These are phyloP conservation scores for Fusarium abutilonis DNA, from an alignment of 2,329 filamentous ascomycete genomes.

Conservation along the genomic window DNA sequence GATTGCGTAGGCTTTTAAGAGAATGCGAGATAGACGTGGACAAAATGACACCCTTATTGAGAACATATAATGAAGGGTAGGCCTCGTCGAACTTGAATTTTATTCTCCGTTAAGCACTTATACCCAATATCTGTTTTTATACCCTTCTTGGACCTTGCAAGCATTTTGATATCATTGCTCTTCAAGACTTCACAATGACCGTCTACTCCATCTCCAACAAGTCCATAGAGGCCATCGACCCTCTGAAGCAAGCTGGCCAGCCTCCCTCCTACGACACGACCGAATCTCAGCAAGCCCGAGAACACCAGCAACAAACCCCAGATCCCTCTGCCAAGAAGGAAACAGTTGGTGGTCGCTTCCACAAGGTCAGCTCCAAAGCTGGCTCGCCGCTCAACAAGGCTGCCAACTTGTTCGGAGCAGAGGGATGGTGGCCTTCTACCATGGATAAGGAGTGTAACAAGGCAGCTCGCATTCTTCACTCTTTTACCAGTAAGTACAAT, in stretches of 20 bases:
- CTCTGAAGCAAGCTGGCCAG: conserved; percentile 39
- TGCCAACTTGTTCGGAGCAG: conserved; percentile 74
- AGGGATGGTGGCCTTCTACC: conserved; percentile 80
- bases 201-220: conserved; percentile 27
- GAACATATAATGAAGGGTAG: conserved; percentile 34
- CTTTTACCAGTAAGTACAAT: conserved; percentile 68
- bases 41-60: neutral
- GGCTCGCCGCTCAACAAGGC: conserved; percentile 73
- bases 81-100: neutral
- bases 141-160: too few relatives aligned
- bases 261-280: conserved; percentile 34
- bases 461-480: conserved; percentile 76
- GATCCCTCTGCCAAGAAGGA: conserved; percentile 40
- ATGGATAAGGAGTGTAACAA: conserved; percentile 81
- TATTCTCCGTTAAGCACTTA: neutral
- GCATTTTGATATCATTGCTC: neutral
- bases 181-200: conserved; percentile 23
- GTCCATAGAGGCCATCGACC: conserved; percentile 33
- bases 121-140: neutral
- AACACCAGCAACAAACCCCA: conserved; percentile 10
- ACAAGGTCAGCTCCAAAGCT: conserved; percentile 72
- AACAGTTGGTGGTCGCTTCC: conserved; percentile 66
- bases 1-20: conserved; percentile 28
- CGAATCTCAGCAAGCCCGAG: conserved; percentile 6
- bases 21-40: conserved; percentile 21